These are phyloP conservation scores for Fagopyrum esculentum DNA, from an alignment of 148 eudicot genomes.

Conservation along the genomic window DNA sequence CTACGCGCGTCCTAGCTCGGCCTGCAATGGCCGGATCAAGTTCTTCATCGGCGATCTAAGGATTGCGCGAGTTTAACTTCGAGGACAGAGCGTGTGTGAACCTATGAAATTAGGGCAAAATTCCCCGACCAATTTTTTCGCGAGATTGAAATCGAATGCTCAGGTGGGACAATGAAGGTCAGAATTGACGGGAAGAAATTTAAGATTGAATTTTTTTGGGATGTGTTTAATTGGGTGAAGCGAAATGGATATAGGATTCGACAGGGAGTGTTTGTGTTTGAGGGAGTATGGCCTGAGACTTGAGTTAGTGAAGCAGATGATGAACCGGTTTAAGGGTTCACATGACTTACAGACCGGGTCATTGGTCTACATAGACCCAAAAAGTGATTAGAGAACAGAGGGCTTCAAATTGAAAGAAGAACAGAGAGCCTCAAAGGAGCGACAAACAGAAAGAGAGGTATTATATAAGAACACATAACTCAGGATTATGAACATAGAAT, in stretches of 20 bases:
- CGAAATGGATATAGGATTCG: slow-evolving; percentile 5
- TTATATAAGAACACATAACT: too few relatives aligned
- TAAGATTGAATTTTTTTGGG: slow-evolving; percentile 54
- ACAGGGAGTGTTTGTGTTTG: slow-evolving; percentile 53
- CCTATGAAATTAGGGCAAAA: slow-evolving; percentile 28
- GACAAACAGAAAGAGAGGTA: too few relatives aligned
- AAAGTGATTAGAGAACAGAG: too few relatives aligned
- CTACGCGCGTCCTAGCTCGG: slow-evolving; percentile 28
- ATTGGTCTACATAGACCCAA: too few relatives aligned
- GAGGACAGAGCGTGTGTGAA: slow-evolving; percentile 45
- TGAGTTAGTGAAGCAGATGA: slow-evolving; percentile 49
- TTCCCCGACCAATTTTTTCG: slow-evolving; percentile 30
- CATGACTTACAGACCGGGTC: too few relatives aligned
- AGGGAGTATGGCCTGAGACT: slow-evolving; percentile 46
- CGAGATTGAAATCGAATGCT: slow-evolving; percentile 46
- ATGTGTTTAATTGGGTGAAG: slow-evolving; percentile 53
- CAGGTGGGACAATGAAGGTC: slow-evolving; percentile 42
- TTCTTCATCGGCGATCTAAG: slow-evolving; percentile 40
- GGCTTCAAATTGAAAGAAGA: too few relatives aligned
- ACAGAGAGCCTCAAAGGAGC: too few relatives aligned
- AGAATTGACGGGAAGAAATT: slow-evolving; percentile 35
- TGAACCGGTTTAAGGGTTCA: slow-evolving; percentile 13
- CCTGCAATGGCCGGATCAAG: slow-evolving; percentile 25
- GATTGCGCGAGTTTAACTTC: slow-evolving; percentile 27
- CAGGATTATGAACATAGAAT: too few relatives aligned